Conservation (phyloP, 148 eudicot genomes). For the Rheum nobile region DNA sequence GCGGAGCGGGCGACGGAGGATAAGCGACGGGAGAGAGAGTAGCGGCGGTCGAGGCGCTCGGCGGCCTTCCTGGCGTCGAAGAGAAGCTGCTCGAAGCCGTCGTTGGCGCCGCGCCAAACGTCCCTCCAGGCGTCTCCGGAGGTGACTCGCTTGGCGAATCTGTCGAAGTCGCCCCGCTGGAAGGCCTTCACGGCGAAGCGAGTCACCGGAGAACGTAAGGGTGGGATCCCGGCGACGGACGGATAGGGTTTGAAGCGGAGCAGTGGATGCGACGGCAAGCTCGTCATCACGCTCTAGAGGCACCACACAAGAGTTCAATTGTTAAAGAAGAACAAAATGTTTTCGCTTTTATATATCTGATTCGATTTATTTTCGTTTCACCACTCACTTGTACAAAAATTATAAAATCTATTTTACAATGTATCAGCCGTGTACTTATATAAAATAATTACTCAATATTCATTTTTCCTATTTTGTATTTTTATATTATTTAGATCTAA, state of each 20-base stretch:
- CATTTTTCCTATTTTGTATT: too few species aligned
- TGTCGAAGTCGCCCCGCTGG: slow-evolving; percentile 60
- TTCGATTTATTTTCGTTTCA: neutral
- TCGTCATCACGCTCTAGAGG: slow-evolving; percentile 21
- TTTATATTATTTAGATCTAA: too few species aligned
- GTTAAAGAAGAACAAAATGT: neutral
- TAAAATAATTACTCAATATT: too few species aligned
- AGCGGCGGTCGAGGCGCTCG: slow-evolving; percentile 67
- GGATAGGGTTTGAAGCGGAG: slow-evolving; percentile 7
- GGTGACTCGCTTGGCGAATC: slow-evolving; percentile 48
- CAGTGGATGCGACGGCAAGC: slow-evolving; percentile 34
- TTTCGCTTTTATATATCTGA: neutral
- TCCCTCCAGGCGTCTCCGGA: slow-evolving; percentile 72
- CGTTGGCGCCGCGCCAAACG: slow-evolving; percentile 64
- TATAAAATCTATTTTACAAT: too few species aligned
- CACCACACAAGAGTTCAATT: neutral
- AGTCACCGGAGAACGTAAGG: slow-evolving; percentile 5
- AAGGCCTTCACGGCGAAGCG: slow-evolving; percentile 27
- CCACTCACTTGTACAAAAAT: neutral
- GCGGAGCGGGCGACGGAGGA: slow-evolving; percentile 48
- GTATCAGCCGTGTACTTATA: too few species aligned
- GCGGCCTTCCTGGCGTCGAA: slow-evolving; percentile 74
- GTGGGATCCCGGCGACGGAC: neutral
- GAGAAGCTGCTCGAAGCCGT: slow-evolving; percentile 63
- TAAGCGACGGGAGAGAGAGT: slow-evolving; percentile 41